Evolutionary conservation across 441 rosid genomes (phyloP).

Genomic region (Theobroma grandiflorum): DNA sequence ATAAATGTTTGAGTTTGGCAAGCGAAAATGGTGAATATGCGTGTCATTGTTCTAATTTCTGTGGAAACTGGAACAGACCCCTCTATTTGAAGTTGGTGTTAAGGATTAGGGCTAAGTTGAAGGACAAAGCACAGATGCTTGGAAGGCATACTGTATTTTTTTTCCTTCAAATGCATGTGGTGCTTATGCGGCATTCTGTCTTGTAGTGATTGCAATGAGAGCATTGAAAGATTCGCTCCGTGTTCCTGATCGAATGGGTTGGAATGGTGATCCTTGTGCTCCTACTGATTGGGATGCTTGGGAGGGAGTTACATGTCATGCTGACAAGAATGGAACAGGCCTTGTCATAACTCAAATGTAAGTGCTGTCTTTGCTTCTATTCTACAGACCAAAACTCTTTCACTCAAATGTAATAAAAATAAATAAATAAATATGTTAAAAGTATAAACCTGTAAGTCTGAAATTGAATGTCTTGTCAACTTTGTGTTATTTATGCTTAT

Average conservation of each 20-base stretch:
- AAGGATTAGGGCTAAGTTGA: neutral
- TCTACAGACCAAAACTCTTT: neutral
- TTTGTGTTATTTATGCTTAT: slow-evolving; percentile 7
- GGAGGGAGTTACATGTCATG: slow-evolving; percentile 94
- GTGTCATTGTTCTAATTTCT: slow-evolving; percentile 5
- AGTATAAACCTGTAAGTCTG: neutral
- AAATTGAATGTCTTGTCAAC: neutral
- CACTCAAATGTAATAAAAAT: neutral
- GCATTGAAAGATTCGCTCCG: slow-evolving; percentile 89
- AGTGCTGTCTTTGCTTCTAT: slow-evolving; percentile 32
- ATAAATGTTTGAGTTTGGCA: neutral
- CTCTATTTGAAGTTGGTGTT: neutral
- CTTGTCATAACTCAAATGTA: slow-evolving; percentile 92
- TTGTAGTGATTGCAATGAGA: slow-evolving; percentile 81
- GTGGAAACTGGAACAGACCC: neutral
- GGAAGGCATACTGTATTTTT: neutral
- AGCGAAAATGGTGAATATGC: neutral
- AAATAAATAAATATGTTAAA: neutral
- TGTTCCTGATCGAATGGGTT: slow-evolving; percentile 95
- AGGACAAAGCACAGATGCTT: neutral
- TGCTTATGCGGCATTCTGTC: slow-evolving; percentile 20
- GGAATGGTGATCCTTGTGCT: slow-evolving; percentile 99
- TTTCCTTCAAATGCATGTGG: neutral
- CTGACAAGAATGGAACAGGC: slow-evolving; percentile 65
- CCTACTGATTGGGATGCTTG: slow-evolving; percentile 98